These are phyloP conservation scores for Lagenidium giganteum DNA, from an alignment of 352 stramenopile species.

Conservation along the genomic window DNA sequence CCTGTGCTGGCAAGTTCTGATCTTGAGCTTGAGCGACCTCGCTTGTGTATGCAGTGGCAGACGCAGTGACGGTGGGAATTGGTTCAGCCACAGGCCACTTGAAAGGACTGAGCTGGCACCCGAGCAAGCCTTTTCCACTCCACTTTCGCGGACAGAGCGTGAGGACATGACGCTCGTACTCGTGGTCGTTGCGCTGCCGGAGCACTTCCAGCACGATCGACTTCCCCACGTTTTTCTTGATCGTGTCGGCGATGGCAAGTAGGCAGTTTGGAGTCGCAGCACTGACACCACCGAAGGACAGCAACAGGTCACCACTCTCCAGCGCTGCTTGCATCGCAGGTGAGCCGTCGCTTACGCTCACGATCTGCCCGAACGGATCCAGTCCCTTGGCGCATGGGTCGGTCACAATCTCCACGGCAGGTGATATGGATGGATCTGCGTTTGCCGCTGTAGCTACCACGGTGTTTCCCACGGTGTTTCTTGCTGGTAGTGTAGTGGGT, in stretches of 20 bases:
- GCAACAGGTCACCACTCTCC: slow-evolving; percentile 30
- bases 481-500: too few relatives aligned
- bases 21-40: not conserved
- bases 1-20: too few relatives aligned
- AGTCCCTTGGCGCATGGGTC: too few relatives aligned
- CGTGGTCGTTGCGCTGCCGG: slow-evolving; percentile 6
- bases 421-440: too few relatives aligned
- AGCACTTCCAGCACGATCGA: slow-evolving; percentile 30
- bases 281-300: slow-evolving; percentile 44
- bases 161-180: slow-evolving; percentile 2
- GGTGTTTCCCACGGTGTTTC: too few relatives aligned
- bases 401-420: too few relatives aligned
- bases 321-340: slow-evolving; percentile 44
- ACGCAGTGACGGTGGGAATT: not conserved
- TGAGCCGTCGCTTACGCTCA: slow-evolving; percentile 32
- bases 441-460: too few relatives aligned
- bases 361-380: slow-evolving; percentile 48
- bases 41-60: not conserved
- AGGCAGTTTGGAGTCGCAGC: slow-evolving; percentile 44
- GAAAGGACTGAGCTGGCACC: slow-evolving; percentile 56
- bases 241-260: slow-evolving; percentile 36
- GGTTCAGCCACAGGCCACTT: slow-evolving; percentile 28
- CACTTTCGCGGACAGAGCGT: slow-evolving; percentile 38
- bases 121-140: slow-evolving; percentile 57
- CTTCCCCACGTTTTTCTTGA: slow-evolving; percentile 38